Conservation (phyloP, 441 rosid genomes). For the Aquilaria agallochum region DNA sequence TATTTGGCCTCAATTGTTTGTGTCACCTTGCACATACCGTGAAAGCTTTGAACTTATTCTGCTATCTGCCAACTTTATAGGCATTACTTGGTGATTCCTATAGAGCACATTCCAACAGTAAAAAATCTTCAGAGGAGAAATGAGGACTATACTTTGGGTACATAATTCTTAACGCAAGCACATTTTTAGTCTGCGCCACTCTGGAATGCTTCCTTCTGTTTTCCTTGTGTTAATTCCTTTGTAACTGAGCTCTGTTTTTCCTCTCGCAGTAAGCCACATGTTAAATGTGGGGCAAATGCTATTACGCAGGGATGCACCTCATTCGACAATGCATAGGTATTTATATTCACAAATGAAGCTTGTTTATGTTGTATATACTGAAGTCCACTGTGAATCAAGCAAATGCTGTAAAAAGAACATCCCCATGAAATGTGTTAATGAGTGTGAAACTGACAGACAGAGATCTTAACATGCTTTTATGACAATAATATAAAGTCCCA, state of each 20-base stretch:
- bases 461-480: too few species aligned
- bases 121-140: slow-evolving; percentile 53
- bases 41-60: slow-evolving; percentile 6
- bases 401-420: too few species aligned
- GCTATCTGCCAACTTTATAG: slow-evolving; percentile 24
- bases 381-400: too few species aligned
- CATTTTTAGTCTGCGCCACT: neutral
- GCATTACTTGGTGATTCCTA: slow-evolving; percentile 89
- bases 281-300: slow-evolving; percentile 68
- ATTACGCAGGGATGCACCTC: slow-evolving; percentile 61
- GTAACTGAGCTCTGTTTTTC: slow-evolving; percentile 7
- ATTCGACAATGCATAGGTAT: slow-evolving; percentile 48
- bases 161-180: slow-evolving; percentile 1
- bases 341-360: neutral
- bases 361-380: too few species aligned
- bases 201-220: neutral
- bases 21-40: neutral
- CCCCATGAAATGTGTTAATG: too few species aligned
- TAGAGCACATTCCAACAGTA: slow-evolving; percentile 70
- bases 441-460: too few species aligned
- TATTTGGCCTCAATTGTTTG: too few species aligned
- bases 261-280: slow-evolving; percentile 62
- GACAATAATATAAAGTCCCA: too few species aligned
- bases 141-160: slow-evolving; percentile 79
- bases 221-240: neutral